phyloP scores from a whole-genome alignment of 441 rosid genomes.

The Gossypium gossypioides region DNA sequence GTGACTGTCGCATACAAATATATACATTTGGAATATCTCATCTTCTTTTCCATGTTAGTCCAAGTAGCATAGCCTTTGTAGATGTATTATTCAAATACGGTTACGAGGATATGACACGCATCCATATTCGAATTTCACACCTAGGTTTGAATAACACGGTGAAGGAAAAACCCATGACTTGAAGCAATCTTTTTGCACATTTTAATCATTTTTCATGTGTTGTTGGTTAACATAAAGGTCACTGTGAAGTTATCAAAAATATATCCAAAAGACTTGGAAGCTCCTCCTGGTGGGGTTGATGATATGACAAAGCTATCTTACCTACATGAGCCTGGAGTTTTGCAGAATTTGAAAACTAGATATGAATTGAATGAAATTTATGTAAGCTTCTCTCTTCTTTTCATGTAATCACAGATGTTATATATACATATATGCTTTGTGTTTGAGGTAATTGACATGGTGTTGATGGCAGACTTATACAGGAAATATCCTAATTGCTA shows the following conservation, averaged over 20 bases:
- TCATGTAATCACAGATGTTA: not conserved
- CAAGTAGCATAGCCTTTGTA: not conserved
- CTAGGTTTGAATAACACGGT: not conserved
- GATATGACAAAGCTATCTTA: slow-evolving; percentile 97
- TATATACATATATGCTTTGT: not conserved
- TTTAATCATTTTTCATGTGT: not conserved
- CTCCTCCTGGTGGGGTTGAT: slow-evolving; percentile 96
- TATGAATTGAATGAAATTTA: slow-evolving; percentile 90
- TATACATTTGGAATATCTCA: not conserved
- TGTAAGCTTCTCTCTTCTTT: slow-evolving; percentile 31
- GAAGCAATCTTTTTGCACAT: not conserved
- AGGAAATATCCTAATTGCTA: slow-evolving; percentile 92
- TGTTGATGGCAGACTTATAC: slow-evolving; percentile 82
- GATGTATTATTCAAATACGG: no score
- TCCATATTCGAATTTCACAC: not conserved
- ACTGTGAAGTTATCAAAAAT: slow-evolving; percentile 56
- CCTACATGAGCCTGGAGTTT: slow-evolving; percentile 91
- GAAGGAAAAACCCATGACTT: not conserved
- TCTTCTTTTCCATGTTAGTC: not conserved
- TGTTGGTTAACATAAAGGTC: slow-evolving; percentile 32
- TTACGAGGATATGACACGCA: no score
- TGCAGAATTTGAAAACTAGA: slow-evolving; percentile 73
- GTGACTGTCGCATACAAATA: not conserved
- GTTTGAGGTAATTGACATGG: not conserved
- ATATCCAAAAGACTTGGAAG: slow-evolving; percentile 85